phyloP scores from a whole-genome alignment of 2,329 filamentous ascomycete genomes.

The Coleophoma cylindrospora region DNA sequence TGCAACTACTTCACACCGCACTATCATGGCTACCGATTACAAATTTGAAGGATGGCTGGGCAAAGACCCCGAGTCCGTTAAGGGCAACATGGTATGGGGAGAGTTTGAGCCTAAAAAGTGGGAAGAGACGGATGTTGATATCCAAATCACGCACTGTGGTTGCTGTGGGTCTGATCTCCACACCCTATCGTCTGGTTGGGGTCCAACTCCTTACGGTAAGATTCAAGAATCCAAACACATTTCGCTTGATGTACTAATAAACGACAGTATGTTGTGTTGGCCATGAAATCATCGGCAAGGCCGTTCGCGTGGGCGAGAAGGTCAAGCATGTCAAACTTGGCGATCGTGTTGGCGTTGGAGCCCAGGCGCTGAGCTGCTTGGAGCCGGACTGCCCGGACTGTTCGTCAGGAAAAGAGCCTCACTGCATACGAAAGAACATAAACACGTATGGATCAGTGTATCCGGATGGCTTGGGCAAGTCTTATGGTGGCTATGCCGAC shows the following conservation, averaged over 20 bases:
- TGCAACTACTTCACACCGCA: too few relatives aligned
- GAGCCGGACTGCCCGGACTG: slow-evolving; percentile 33
- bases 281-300: slow-evolving; percentile 27
- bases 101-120: slow-evolving; percentile 41
- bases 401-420: slow-evolving; percentile 13
- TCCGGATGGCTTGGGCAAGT: slow-evolving; percentile 20
- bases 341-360: background rate
- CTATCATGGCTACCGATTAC: slow-evolving; percentile 8
- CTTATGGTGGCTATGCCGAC: slow-evolving; percentile 47
- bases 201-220: background rate
- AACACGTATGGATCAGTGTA: slow-evolving; percentile 38
- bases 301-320: background rate
- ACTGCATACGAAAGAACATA: slow-evolving; percentile 22
- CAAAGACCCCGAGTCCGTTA: slow-evolving; percentile 21
- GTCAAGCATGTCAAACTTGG: background rate
- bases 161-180: slow-evolving; percentile 40
- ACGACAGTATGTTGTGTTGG: slow-evolving; percentile 34
- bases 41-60: slow-evolving; percentile 33
- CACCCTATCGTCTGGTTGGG: slow-evolving; percentile 26
- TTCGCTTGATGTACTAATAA: background rate
- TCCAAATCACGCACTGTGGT: slow-evolving; percentile 45
- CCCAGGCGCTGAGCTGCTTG: background rate
- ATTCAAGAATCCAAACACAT: background rate
- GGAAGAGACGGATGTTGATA: slow-evolving; percentile 45
- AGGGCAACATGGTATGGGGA: slow-evolving; percentile 29